Conservation (phyloP, 371 early-diverging fungal species). For the Apophysomyces variabilis region DNA sequence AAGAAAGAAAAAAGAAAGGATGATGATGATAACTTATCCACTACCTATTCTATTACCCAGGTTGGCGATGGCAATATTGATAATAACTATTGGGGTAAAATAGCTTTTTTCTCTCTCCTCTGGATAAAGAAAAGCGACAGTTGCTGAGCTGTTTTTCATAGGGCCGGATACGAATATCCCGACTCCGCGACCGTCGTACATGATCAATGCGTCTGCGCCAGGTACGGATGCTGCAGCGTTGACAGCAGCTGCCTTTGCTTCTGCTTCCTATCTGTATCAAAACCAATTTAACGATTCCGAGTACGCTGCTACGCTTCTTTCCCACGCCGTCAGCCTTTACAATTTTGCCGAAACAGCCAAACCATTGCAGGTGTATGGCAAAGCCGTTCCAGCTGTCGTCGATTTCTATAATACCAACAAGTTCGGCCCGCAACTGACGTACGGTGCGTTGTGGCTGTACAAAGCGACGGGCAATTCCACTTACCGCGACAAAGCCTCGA, state of each 20-base stretch:
- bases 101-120: not conserved
- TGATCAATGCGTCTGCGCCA: slow-evolving; percentile 46
- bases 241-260: slow-evolving; percentile 67
- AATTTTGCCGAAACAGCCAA: slow-evolving; percentile 43
- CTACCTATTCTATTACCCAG: slow-evolving; percentile 5
- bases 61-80: slow-evolving; percentile 41
- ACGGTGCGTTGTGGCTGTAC: slow-evolving; percentile 64
- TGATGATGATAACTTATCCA: not conserved
- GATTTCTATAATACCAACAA: slow-evolving; percentile 55
- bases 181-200: slow-evolving; percentile 58
- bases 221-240: slow-evolving; percentile 68
- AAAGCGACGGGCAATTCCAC: slow-evolving; percentile 43
- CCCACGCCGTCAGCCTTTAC: slow-evolving; percentile 46
- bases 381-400: slow-evolving; percentile 41
- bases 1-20: not conserved
- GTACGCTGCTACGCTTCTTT: slow-evolving; percentile 42
- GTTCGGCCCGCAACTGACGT: slow-evolving; percentile 54
- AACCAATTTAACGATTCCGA: slow-evolving; percentile 52
- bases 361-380: slow-evolving; percentile 48
- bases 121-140: not conserved
- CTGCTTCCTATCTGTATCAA: slow-evolving; percentile 59
- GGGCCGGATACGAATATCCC: slow-evolving; percentile 58
- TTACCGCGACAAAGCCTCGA: slow-evolving; percentile 36
- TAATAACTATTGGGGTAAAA: slow-evolving; percentile 52
- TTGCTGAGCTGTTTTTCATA: slow-evolving; percentile 6